Evolutionary conservation across 805 yeast genomes (phyloP), one percentile per base, ranked within the genome.

Genomic region (Ogataea henricii): DNA sequence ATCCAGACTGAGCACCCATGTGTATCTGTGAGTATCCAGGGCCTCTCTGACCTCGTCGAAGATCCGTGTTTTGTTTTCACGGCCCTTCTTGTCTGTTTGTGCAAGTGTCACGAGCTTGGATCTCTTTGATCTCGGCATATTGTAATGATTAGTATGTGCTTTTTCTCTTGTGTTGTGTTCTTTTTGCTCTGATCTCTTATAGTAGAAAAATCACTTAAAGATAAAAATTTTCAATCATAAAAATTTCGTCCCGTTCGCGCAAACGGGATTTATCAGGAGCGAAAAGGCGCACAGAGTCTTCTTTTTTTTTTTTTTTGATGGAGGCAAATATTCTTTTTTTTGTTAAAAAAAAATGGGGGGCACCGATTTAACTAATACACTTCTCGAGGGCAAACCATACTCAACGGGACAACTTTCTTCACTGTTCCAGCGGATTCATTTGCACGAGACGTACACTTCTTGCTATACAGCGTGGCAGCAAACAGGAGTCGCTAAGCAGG

Each of bases 71-170:
- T 94, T 94, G 71, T 89, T 90, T 60, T 89, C 97, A 57, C 85
- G 83, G 43, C 97, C 97, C 66, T 94, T 94, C 71, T 90, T 94
- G 58, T 90, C 97, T 54, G 98, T 92, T 66, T 92, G 92, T 32
- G 99, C 94, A 59, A 94, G 77, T 12, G 98, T 88, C 52, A 94
- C 96, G 59, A 91, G 84, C 83, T 89, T 94, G 58, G 97, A 86
- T 81, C 98, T 92, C 68, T 84, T 91, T 30, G 97, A 90, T 79
- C 96, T 89, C 53, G 99, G 97, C 99, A 92, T 92, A 10, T 37
- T 37, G 16, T 13, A 35, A 4, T 12, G 25, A 8, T 35, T 5
- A 20, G 6, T 6, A 21, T 14, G 10, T 25, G 29, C 10, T 37
- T 20, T n/a, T 17, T 8, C 26, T 12, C 21, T 17, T 6, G 8